Percentiles rank a stretch among this genome's conserved stretches.
These are phyloP conservation scores for Hanseniaspora vineae DNA, from an alignment of 805 yeast genomes.

Conservation along the genomic window DNA sequence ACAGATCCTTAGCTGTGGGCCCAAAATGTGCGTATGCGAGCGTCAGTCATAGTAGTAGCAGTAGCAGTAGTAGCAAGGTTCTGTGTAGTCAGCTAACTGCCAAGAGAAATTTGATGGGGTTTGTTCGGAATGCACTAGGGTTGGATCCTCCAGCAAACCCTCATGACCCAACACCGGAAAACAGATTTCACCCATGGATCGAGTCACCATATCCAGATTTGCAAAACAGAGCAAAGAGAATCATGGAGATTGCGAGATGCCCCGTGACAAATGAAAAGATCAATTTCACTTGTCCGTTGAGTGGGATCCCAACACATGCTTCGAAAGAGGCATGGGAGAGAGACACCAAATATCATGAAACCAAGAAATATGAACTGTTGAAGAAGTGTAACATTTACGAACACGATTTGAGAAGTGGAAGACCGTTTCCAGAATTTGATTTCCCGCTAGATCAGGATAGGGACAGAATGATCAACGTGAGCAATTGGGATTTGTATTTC, in stretches of 20 bases:
- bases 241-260: constrained; percentile 76
- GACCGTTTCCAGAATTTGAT: constrained; percentile 90
- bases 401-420: constrained; percentile 87
- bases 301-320: constrained; percentile 96
- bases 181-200: constrained; percentile 82
- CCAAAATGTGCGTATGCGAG: neutral
- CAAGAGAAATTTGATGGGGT: constrained; percentile 23
- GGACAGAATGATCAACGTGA: constrained; percentile 64
- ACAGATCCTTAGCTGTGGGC: neutral
- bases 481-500: constrained; percentile 85
- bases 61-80: neutral
- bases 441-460: constrained; percentile 71
- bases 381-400: constrained; percentile 85
- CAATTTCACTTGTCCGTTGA: constrained; percentile 76
- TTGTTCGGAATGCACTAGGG: constrained; percentile 36
- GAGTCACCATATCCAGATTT: constrained; percentile 80
- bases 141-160: constrained; percentile 53
- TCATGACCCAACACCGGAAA: constrained; percentile 56
- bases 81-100: neutral
- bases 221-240: constrained; percentile 82
- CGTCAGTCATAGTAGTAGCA: neutral
- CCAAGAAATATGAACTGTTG: constrained; percentile 57
- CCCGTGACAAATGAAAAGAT: constrained; percentile 79
- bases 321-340: constrained; percentile 78
- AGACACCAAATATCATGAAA: constrained; percentile 59